These are phyloP conservation scores for Pascua guehoae DNA, from an alignment of 1,284 basidiomycete genomes.

Conservation along the genomic window DNA sequence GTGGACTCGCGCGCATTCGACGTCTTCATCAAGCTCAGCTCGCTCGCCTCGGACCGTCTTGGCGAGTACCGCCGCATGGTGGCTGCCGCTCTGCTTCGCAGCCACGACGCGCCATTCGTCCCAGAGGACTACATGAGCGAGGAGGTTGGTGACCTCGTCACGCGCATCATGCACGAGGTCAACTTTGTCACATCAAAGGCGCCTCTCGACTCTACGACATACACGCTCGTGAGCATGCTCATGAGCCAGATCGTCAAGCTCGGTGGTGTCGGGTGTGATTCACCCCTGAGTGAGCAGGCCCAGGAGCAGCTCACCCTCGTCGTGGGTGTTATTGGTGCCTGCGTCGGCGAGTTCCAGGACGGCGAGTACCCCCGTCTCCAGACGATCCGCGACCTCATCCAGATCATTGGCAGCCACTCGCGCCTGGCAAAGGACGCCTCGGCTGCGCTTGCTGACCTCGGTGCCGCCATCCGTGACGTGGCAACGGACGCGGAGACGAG, in stretches of 20 bases:
- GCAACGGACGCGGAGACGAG: slow-evolving; percentile 63
- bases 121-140: slow-evolving; percentile 72
- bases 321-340: slow-evolving; percentile 81
- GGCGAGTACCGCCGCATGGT: slow-evolving; percentile 66
- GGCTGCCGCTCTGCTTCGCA: slow-evolving; percentile 74
- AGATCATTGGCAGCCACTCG: slow-evolving; percentile 72
- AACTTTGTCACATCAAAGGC: slow-evolving; percentile 76
- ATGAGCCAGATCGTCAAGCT: slow-evolving; percentile 65
- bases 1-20: slow-evolving; percentile 64
- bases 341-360: slow-evolving; percentile 72
- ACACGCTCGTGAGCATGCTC: slow-evolving; percentile 76
- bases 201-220: slow-evolving; percentile 79
- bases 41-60: slow-evolving; percentile 60
- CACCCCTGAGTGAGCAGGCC: slow-evolving; percentile 63
- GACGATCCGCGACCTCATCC: slow-evolving; percentile 69
- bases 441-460: slow-evolving; percentile 75
- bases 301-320: slow-evolving; percentile 84
- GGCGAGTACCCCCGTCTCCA: slow-evolving; percentile 66
- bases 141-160: slow-evolving; percentile 60
- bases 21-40: slow-evolving; percentile 59
- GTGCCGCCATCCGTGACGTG: slow-evolving; percentile 71
- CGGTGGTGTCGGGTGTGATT: slow-evolving; percentile 63
- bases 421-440: slow-evolving; percentile 82
- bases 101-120: slow-evolving; percentile 62
- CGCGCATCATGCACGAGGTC: slow-evolving; percentile 82